Base-by-base conservation (phyloP, 1,284 basidiomycete species). In the Tilletia setariae region DNA sequence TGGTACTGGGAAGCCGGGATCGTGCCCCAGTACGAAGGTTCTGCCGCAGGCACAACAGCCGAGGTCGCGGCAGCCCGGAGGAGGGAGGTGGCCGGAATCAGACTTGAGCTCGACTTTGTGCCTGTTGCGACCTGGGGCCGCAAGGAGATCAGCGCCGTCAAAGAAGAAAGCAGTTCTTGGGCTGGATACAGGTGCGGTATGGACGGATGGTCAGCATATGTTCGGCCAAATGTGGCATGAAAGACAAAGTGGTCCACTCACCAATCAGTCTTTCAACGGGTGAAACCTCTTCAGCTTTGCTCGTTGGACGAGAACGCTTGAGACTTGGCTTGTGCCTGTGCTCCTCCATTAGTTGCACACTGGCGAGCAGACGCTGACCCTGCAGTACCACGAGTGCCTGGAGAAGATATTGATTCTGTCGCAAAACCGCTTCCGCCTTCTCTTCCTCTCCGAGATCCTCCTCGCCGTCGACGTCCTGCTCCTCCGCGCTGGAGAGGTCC, bases 231-330 rank as follows among this genome's bases (percentile, higher is more conserved):
- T 19, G 21, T 16, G 46, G 43, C 19, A 9, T 44, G 6, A 40
- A 40, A 40, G 11, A 11, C 35, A 40, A 40, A 40, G 35, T 40
- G 35, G 11, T 6, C 35, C 11, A 40, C 56, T 61, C 30, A 61
- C 56, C 56, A 35, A 61, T 61, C 13, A 61, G 56, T 13, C 56
- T 25, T 30, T 61, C 56, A 19, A 61, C 56, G 16, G 56, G 56
- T 21, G 28, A 30, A 2, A 16, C 51, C 23, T 53, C 51, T 0
- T 16, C 25, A 35, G 28, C 56, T 7, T 11, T 40, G 28, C 16
- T 23, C 46, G 21, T 49, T 49, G 19, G 7, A 3, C 19, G 46
- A 16, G 21, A 23, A 23, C 21, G 19, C 19, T 19, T 49, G 16
- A 23, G 16, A 11, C 56, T 35, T 19, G n/a, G 28, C 28, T 59